Base-by-base conservation (phyloP, 495 filamentous ascomycete genomes). In the Podospora australis region DNA sequence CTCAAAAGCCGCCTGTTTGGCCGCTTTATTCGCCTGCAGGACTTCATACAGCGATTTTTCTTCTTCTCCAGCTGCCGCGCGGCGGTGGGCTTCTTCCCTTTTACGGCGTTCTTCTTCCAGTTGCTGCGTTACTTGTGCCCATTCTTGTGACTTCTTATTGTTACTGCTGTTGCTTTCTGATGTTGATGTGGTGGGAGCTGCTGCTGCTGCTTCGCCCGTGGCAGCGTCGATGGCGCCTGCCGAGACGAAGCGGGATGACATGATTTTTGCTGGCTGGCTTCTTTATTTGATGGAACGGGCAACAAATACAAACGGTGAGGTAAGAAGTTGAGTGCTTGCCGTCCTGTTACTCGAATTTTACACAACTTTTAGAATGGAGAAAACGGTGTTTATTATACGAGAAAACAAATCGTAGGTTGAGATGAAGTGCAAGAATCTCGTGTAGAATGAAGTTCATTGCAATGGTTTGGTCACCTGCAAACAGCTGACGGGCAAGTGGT, bases 1-100 rank as follows among this genome's bases (percentile, higher is more conserved):
- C 66, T 96, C 91, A 65, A 96, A 95, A 42, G 88, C 89, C 59
- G 95, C 90, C 70, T 97, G 89, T 67, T 97, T 97, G 54, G 88
- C 88, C 62, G 86, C 89, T 81, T 97, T 97, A 63, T 97, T 97
- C 46, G 84, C 86, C 70, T 97, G 83, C 41, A 98, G 67, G 5
- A 91, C 79, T 39, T 96, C 92, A 63, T 73, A 98, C 29, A 98
- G 73, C 40, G 81, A 86, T 70, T 82, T 87, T 16, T 85, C 84
- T 26, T 26, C 55, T 11, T 68, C 75, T 39, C 78, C 68, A n/a
- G 21, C 20, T 9, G 21, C 21, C 13, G 22, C 40, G 4, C 6
- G 13, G 13, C 14, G 11, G 50, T 81, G 78, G 39, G 70, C 65
- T 1, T n/a, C 29, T 11, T 34, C 26, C 72, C 73, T 32, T 73